Evolutionary conservation across 495 filamentous ascomycete species (phyloP).

Genomic region (Penicillium mononematosum): DNA sequence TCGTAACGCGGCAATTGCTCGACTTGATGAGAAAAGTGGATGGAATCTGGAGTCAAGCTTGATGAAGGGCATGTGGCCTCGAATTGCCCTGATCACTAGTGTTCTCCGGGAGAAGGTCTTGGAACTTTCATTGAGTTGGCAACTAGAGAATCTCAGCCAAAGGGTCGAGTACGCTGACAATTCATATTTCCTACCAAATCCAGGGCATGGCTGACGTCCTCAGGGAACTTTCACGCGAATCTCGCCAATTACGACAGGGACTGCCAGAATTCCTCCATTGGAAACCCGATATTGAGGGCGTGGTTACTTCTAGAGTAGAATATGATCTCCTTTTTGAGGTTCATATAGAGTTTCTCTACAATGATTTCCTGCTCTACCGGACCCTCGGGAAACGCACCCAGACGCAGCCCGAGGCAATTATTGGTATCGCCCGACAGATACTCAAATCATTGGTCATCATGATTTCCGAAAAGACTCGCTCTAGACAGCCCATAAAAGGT

Average conservation of each 20-base stretch:
- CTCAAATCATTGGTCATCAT: slow-evolving; percentile 41
- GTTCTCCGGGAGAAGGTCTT: slow-evolving; percentile 53
- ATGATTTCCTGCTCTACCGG: slow-evolving; percentile 54
- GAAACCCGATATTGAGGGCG: slow-evolving; percentile 7
- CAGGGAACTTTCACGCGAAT: slow-evolving; percentile 19
- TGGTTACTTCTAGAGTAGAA: background rate
- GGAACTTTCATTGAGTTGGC: slow-evolving; percentile 49
- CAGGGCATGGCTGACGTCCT: background rate
- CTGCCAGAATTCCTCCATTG: slow-evolving; percentile 27
- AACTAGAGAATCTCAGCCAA: slow-evolving; percentile 20
- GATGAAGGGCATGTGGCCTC: slow-evolving; percentile 32
- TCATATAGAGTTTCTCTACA: slow-evolving; percentile 48
- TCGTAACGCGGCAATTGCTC: slow-evolving; percentile 33
- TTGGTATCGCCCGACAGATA: slow-evolving; percentile 49
- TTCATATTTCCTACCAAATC: background rate
- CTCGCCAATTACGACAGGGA: slow-evolving; percentile 4
- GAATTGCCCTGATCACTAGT: slow-evolving; percentile 45
- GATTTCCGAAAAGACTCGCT: slow-evolving; percentile 8
- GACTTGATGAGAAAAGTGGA: slow-evolving; percentile 41
- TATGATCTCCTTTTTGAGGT: slow-evolving; percentile 19
- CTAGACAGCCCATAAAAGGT: background rate
- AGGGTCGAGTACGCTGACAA: slow-evolving; percentile 22
- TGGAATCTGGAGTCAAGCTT: slow-evolving; percentile 48
- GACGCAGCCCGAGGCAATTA: slow-evolving; percentile 39
- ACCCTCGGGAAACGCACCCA: slow-evolving; percentile 46